Evolutionary conservation across 805 yeast genomes (phyloP).

Genomic region (Saccharomycopsis amapae): DNA sequence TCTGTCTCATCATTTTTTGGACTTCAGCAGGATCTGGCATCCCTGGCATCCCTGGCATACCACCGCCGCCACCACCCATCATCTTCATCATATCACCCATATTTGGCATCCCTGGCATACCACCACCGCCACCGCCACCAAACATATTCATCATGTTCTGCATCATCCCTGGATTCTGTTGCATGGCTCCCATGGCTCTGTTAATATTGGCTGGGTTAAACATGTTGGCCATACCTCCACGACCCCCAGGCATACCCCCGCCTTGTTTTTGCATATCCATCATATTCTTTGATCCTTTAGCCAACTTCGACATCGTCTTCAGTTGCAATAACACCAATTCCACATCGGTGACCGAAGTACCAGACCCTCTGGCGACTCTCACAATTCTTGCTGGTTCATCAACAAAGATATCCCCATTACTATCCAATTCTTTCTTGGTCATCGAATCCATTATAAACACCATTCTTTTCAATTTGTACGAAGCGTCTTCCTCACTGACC

Average conservation of each 20-base stretch:
- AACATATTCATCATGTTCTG: conserved; percentile 64
- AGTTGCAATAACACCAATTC: conserved; percentile 89
- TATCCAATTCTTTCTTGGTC: conserved; percentile 86
- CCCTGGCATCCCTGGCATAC: conserved; percentile 46
- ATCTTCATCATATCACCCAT: conserved; percentile 57
- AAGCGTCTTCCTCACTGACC: conserved; percentile 87
- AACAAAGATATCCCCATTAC: conserved; percentile 76
- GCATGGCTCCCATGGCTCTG: conserved; percentile 44
- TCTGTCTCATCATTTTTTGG: conserved; percentile 31
- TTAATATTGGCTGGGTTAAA: conserved; percentile 36
- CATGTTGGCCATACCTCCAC: conserved; percentile 39
- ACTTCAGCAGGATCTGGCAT: conserved; percentile 23
- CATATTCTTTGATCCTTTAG: conserved; percentile 43
- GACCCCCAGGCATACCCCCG: conserved; percentile 56
- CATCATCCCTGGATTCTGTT: conserved; percentile 72
- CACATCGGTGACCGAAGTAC: conserved; percentile 85
- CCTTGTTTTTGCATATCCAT: conserved; percentile 36
- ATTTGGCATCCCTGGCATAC: conserved; percentile 56
- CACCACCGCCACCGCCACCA: conserved; percentile 51
- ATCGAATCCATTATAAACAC: conserved; percentile 90
- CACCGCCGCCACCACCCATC: conserved; percentile 36
- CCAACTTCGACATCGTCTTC: conserved; percentile 78
- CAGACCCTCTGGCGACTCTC: conserved; percentile 91
- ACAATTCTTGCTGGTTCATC: conserved; percentile 80
- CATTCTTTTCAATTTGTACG: conserved; percentile 78